Base-by-base conservation (phyloP, 2,329 filamentous ascomycete genomes). In the Sordariomycetes sp. region DNA sequence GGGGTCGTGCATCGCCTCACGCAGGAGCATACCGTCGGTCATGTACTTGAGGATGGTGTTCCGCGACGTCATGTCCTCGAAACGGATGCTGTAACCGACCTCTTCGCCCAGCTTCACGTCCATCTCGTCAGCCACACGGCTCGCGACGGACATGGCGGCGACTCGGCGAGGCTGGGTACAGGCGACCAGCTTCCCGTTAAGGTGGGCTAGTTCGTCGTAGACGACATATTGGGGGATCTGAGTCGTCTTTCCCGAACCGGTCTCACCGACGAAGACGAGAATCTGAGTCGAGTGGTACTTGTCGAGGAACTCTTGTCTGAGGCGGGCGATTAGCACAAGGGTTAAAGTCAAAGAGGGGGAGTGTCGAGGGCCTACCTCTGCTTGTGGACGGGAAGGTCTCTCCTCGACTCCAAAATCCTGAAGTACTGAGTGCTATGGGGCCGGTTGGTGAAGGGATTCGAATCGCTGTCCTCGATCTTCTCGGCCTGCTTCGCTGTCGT, bases 211-310 rank as follows among this genome's bases (percentile, higher is more conserved):
- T 73, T 99, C 94, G 74, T 99, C 94, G 79, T 88, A 97, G 48
- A 99, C 84, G 64, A 99, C 93, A 71, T 97, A 99, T 72, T 99
- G 94, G 1, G 94, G 94, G 61, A 99, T 97, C 78, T 99, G 94
- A 0, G 94, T 99, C 4, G 94, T 99, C 78, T 99, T 99, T 76
- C 94, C 94, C 64, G 94, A 99, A 83, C 95, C 94, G 10, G 94
- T 99, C 79, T 99, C 94, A 77, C 94, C 94, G 63, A 99, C 94
- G 68, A 99, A 97, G 67, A 99, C 94, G 61, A 99, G 85, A 65
- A 99, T 97, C 74, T 99, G 94, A 25, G 87, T 90, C 66, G 88
- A 85, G 67, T 99, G 95, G 75, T 95, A 99, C 68, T 96, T 83
- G 68, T 92, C 78, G 60, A 99, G 81, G 70, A 99, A 99, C 70